A percentile compares a stretch with the other conserved stretches of the same genome.
These are phyloP conservation scores for Calonectria hawksworthii DNA, from an alignment of 2,329 filamentous ascomycete genomes.

Conservation along the genomic window DNA sequence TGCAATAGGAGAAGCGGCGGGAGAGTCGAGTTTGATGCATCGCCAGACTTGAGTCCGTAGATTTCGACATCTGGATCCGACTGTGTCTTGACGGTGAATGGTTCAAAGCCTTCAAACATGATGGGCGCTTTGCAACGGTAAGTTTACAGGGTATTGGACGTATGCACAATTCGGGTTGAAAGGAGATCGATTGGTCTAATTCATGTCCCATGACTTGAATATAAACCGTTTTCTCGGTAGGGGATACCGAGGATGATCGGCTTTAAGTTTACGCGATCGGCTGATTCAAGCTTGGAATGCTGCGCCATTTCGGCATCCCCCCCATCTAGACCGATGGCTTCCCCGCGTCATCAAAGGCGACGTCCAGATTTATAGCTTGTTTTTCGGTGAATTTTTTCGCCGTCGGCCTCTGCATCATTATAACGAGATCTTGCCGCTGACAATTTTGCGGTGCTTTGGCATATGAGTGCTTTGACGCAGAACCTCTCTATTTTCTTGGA, in stretches of 20 bases:
- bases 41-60: conserved; percentile 55
- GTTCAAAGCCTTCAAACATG: conserved; percentile 57
- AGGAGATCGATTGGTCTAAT: neutral
- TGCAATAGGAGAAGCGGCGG: conserved; percentile 64
- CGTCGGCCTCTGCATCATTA: neutral
- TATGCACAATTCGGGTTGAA: neutral
- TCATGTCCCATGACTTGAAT: neutral
- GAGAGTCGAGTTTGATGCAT: conserved; percentile 45
- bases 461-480: neutral
- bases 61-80: conserved; percentile 57
- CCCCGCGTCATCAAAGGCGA: neutral
- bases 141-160: neutral
- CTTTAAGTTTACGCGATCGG: conserved; percentile 13
- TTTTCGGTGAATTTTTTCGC: neutral
- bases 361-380: neutral
- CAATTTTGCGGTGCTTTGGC: neutral
- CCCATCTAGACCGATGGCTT: neutral
- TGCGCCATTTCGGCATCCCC: conserved; percentile 4
- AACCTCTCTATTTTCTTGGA: neutral
- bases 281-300: neutral
- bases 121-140: neutral
- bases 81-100: conserved; percentile 56
- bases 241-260: neutral
- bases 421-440: neutral
- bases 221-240: neutral